Evolutionary conservation across 805 yeast species (phyloP), one percentile per base, ranked within the genome.

Genomic region (Scheffersomyces coipomensis): DNA sequence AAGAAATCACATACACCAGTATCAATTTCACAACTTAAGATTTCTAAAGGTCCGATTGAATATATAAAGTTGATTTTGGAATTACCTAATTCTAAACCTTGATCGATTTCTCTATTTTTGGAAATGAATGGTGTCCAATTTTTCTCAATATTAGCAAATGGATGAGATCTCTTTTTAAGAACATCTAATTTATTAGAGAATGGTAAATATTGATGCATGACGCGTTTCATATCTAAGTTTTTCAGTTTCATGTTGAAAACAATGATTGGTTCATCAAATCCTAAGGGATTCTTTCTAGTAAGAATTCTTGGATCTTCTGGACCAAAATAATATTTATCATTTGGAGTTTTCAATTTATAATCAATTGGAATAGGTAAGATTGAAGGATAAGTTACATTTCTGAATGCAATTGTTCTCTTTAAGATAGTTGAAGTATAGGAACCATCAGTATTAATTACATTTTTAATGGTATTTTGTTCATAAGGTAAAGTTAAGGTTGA

Each of bases 41-140:
- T 47, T 42, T 57, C 65, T 23, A 64, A 52, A 7, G 63, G 63
- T 16, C 40, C 50, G 10, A 59, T 45, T 2, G 62, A 55, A 38
- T 59, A 56, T 11, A 56, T 46, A 35, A 59, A 58, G 33, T 51
- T 56, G 10, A 57, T 18, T 17, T 43, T 37, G 11, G 44, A 24
- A 35, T 33, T 25, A 3, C 35, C 38, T 21, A 3, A n/a, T n/a
- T n/a, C n/a, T n/a, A n/a, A n/a, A n/a, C n/a, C 30, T 19, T 37
- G 12, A 27, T 12, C 2, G n/a, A 13, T 25, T 16, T 33, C 19
- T 4, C 11, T 4, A 19, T 38, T 18, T 9, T 24, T 22, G 38
- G 62, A 61, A 3, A 65, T 42, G 41, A 68, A 47, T 0, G 75
- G 75, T 11, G 71, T 63, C 75, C 75, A 68, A 46, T 68, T 68